Evolutionary conservation across 768 basidiomycete species (phyloP), one percentile per base, ranked within the genome.

Genomic region (Suillus ampliporus): DNA sequence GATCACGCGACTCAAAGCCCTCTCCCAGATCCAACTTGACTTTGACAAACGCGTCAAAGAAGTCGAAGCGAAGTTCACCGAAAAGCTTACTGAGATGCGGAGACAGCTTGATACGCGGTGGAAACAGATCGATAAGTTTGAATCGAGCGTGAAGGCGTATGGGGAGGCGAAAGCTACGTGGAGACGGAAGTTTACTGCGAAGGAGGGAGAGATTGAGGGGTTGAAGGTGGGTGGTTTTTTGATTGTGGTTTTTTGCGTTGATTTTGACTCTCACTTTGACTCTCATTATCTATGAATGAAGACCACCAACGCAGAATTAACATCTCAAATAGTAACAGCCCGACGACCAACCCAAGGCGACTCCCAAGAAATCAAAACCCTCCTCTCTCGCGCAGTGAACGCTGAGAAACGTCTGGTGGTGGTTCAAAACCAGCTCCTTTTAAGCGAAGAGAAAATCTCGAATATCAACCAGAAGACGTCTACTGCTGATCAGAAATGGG

Each of bases 61-160:
- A 21, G 84, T 86, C 0, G 97, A 98, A 69, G 76, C 76, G 5
- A 82, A 83, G 26, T 93, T 90, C 67, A 75, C 80, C 7, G 94
- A 96, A 48, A 90, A 87, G 76, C 75, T 97, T 67, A 82, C 73
- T 23, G 88, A 90, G 13, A 87, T 98, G 81, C 86, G 90, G 71
- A 93, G 90, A 69, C 94, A 95, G 71, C 83, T 97, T 28, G 97
- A 98, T 66, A 78, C 82, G 31, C 87, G 94, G 65, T 95, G 95
- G 92, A 89, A 88, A 69, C 92, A 97, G 72, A 85, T 99, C 60
- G 96, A 98, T 78, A 92, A 90, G 69, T 95, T 98, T 67, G 96
- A 99, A 75, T 79, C 82, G 23, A 89, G 92, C 51, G 84, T 97
- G 58, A 96, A 92, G 81, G 83, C 84, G 11, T 88, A 91, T 63